Conservation (phyloP, 2,329 filamentous ascomycete genomes). For the Akanthomyces lecanii region DNA sequence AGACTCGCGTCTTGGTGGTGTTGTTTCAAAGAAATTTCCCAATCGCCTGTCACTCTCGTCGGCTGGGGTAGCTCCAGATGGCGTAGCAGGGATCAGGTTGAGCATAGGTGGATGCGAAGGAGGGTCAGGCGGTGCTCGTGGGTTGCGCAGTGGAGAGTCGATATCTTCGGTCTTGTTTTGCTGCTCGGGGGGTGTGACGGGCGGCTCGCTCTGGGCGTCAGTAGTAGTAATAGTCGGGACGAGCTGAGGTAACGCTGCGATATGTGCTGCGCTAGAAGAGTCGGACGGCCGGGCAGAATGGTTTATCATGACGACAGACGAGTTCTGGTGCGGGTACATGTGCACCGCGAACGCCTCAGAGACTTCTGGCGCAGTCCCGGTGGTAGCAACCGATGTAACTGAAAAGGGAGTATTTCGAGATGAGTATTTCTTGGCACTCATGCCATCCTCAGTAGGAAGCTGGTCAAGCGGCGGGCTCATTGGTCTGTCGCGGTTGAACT, state of each 20-base stretch:
- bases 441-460: slow-evolving; percentile 46
- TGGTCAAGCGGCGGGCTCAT: slow-evolving; percentile 35
- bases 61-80: slow-evolving; percentile 54
- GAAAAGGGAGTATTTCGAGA: slow-evolving; percentile 61
- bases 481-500: slow-evolving; percentile 26
- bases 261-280: slow-evolving; percentile 32
- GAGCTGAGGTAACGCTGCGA: slow-evolving; percentile 26
- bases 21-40: slow-evolving; percentile 52
- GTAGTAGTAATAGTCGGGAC: slow-evolving; percentile 35
- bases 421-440: slow-evolving; percentile 49
- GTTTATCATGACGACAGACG: slow-evolving; percentile 57
- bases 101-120: slow-evolving; percentile 41
- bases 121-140: slow-evolving; percentile 53
- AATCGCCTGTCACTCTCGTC: slow-evolving; percentile 48
- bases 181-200: slow-evolving; percentile 51
- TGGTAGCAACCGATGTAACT: slow-evolving; percentile 57
- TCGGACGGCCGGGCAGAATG: slow-evolving; percentile 50
- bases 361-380: slow-evolving; percentile 56
- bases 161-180: slow-evolving; percentile 48
- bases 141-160: slow-evolving; percentile 60
- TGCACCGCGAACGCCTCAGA: slow-evolving; percentile 60
- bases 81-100: slow-evolving; percentile 60
- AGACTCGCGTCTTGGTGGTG: slow-evolving; percentile 45
- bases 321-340: slow-evolving; percentile 62
- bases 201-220: slow-evolving; percentile 35